These are phyloP conservation scores for Aquilaria yunnanensis DNA, from an alignment of 345 rosid species.

Conservation along the genomic window DNA sequence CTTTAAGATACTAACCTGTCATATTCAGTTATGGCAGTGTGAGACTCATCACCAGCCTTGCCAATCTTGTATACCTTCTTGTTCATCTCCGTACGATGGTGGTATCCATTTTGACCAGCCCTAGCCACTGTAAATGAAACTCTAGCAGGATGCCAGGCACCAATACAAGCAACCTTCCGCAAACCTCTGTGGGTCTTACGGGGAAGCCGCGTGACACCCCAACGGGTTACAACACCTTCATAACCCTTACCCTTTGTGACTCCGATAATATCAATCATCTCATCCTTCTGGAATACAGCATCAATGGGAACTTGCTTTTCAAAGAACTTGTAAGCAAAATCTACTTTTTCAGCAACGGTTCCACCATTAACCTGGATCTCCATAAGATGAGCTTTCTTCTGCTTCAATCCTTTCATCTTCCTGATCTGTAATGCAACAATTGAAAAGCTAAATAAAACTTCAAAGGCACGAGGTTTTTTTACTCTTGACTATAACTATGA, in stretches of 20 bases:
- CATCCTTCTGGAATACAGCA: constrained; percentile 84
- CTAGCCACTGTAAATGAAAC: constrained; percentile 92
- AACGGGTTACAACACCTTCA: constrained; percentile 89
- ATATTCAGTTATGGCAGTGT: constrained; percentile 65
- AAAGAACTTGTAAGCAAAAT: constrained; percentile 68
- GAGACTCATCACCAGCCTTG: constrained; percentile 57
- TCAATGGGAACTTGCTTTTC: constrained; percentile 81
- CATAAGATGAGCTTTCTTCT: constrained; percentile 88
- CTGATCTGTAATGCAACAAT: constrained; percentile 41
- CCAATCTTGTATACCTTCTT: constrained; percentile 80
- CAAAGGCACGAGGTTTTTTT: too few species aligned
- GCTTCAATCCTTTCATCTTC: constrained; percentile 88
- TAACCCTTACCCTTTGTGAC: constrained; percentile 90
- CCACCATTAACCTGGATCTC: constrained; percentile 92
- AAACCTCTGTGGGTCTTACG: constrained; percentile 91
- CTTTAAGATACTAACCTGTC: constrained; percentile 43
- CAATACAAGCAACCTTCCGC: constrained; percentile 92
- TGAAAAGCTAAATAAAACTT: too few species aligned
- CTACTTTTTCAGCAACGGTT: constrained; percentile 64
- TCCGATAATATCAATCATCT: constrained; percentile 78
- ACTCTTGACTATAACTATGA: too few species aligned
- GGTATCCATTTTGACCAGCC: constrained; percentile 97
- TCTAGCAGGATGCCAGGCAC: constrained; percentile 96
- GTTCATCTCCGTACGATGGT: constrained; percentile 89
- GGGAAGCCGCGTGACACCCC: constrained; percentile 92